Evolutionary conservation across 768 basidiomycete genomes (phyloP).

Genomic region (Pleurotus tuber-regium): DNA sequence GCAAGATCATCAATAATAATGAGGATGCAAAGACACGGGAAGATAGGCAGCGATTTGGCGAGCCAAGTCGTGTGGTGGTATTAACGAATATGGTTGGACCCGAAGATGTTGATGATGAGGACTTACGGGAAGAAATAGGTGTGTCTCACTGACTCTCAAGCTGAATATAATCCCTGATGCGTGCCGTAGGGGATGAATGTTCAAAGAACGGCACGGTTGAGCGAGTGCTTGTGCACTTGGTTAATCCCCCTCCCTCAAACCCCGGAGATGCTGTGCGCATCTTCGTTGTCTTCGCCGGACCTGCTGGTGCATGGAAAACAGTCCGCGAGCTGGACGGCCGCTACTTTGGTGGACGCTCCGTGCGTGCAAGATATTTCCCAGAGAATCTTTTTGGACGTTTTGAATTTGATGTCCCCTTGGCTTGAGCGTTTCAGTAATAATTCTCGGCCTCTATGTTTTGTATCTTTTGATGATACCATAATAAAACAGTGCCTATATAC

Average conservation of each 20-base stretch:
- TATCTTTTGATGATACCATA: constrained; percentile 8
- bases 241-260: constrained; percentile 62
- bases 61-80: constrained; percentile 86
- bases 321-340: constrained; percentile 91
- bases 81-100: constrained; percentile 86
- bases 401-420: constrained; percentile 47
- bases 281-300: constrained; percentile 88
- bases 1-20: constrained; percentile 88
- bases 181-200: constrained; percentile 75
- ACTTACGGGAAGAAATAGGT: constrained; percentile 88
- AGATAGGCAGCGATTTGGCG: constrained; percentile 80
- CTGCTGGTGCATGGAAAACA: constrained; percentile 94
- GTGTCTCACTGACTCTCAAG: constrained; percentile 19
- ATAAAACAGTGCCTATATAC: background rate
- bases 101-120: constrained; percentile 84
- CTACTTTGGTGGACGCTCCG: constrained; percentile 84
- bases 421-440: constrained; percentile 8
- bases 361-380: constrained; percentile 80
- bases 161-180: constrained; percentile 1
- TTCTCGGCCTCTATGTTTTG: constrained; percentile 4
- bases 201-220: constrained; percentile 91
- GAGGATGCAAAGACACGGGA: constrained; percentile 77
- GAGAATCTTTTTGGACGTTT: constrained; percentile 52
- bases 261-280: constrained; percentile 86
- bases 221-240: constrained; percentile 79